Base-by-base conservation (phyloP, 2,329 filamentous ascomycete genomes). In the Monosporascus sp. region DNA sequence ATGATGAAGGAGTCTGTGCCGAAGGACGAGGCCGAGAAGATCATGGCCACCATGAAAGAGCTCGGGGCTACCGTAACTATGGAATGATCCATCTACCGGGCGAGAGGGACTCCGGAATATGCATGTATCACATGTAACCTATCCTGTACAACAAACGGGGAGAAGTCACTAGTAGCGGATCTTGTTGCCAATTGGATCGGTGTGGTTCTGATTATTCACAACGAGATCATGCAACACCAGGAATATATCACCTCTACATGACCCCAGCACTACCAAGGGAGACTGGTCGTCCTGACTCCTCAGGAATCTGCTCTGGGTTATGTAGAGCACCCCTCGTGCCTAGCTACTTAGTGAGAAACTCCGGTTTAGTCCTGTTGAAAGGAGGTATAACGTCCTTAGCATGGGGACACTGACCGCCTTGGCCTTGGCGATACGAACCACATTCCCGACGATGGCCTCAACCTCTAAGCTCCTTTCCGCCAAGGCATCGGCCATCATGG, bases 1-100 rank as follows among this genome's bases (percentile, higher is more conserved):
- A 78, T 90, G 74, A 89, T 99, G 90, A 97, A 97, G 86, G 94
- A 99, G 78, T 92, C 89, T 50, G 91, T 99, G 63, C 89, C 93
- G 60, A 99, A 99, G 84, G 94, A 99, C 69, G 95, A 99, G 73
- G 91, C 91, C 7, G 93, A 97, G 82, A 99, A 99, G 87, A 97
- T 99, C 68, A 85, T 99, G 55, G 89, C 90, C 73, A 86, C 89
- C 43, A 82, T 99, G 79, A 97, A 97, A 85, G 92, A 83, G 62
- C 78, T 99, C 57, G 94, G 94, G 61, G 94, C 88, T 60, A 91
- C 89, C 60, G 93, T 90, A 57, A 77, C 82, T 60, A 94, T 99
- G 89, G 94, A 99, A 73, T 97, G 90, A 78, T 43, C n/a, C 20
- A 54, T 54, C 43, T 53, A 54, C 41, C 40, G 40, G 7, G 35